Evolutionary conservation across 75 land plant species (phyloP).

Genomic region (Selaginella moellendorffii): DNA sequence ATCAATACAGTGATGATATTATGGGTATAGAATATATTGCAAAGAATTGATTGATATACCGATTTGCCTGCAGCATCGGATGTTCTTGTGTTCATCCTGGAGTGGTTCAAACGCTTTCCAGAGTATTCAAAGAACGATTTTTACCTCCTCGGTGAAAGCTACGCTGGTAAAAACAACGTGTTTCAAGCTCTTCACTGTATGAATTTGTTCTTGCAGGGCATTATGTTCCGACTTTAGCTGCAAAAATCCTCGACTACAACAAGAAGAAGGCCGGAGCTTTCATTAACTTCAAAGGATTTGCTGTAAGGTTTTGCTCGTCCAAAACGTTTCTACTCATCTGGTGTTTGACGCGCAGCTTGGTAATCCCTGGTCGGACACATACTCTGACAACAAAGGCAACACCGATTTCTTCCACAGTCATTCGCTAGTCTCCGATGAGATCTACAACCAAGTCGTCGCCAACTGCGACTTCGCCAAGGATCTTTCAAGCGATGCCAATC

Average conservation of each 20-base stretch:
- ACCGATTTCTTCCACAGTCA: slow-evolving; percentile 59
- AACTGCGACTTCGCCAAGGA: slow-evolving; percentile 33
- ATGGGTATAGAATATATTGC: too few relatives aligned
- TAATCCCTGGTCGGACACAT: slow-evolving; percentile 58
- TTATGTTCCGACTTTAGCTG: slow-evolving; percentile 27
- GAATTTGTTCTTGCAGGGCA: too few relatives aligned
- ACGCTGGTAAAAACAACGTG: too few relatives aligned
- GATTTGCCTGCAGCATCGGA: slow-evolving; percentile 20
- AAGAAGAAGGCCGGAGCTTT: slow-evolving; percentile 7
- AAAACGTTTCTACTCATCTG: too few relatives aligned
- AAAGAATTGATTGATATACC: too few relatives aligned
- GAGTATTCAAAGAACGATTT: slow-evolving; percentile 23
- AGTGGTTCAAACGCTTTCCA: slow-evolving; percentile 27
- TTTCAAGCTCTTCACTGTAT: too few relatives aligned
- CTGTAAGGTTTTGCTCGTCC: slow-evolving; percentile 5
- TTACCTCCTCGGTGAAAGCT: slow-evolving; percentile 26
- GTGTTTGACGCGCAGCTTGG: slow-evolving; percentile 35
- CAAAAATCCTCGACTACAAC: slow-evolving; percentile 19
- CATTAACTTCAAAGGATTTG: slow-evolving; percentile 32
- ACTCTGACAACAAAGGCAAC: slow-evolving; percentile 36
- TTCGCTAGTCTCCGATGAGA: slow-evolving; percentile 59
- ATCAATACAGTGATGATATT: too few relatives aligned
- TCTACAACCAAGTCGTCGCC: slow-evolving; percentile 24
- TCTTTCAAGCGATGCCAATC: background rate
- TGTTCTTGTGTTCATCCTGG: slow-evolving; percentile 18